These are phyloP conservation scores for Podospora pseudocomata DNA, from an alignment of 495 filamentous ascomycete species.

Conservation along the genomic window DNA sequence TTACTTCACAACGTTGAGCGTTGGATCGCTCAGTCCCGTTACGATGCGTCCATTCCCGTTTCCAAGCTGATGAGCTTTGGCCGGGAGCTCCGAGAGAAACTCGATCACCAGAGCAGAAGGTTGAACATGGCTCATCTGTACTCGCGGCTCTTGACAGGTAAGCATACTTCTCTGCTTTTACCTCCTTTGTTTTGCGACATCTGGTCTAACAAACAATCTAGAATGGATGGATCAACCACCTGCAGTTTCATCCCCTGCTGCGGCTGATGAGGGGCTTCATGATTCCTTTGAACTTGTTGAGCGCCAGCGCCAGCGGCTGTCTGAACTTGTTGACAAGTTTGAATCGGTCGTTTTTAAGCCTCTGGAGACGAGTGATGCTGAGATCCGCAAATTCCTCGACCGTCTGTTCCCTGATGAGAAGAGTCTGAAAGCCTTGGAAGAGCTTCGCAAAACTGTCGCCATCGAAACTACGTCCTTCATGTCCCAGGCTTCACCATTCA, in stretches of 20 bases:
- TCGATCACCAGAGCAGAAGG: conserved; percentile 49
- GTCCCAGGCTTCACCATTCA: conserved; percentile 29
- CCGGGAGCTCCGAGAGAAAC: conserved; percentile 38
- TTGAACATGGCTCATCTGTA: conserved; percentile 61
- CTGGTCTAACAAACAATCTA: neutral
- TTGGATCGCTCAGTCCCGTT: conserved; percentile 39
- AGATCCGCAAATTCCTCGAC: conserved; percentile 51
- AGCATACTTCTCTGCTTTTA: neutral
- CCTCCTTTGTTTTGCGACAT: neutral
- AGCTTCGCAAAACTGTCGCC: conserved; percentile 24
- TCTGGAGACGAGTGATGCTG: conserved; percentile 43
- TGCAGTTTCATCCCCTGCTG: conserved; percentile 18
- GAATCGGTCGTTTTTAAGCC: conserved; percentile 57
- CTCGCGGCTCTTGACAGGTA: conserved; percentile 52
- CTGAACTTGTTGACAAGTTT: conserved; percentile 51
- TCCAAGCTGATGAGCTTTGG: conserved; percentile 39
- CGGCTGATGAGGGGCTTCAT: conserved; percentile 20
- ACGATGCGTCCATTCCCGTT: conserved; percentile 35
- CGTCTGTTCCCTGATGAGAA: conserved; percentile 46
- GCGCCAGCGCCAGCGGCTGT: conserved; percentile 48
- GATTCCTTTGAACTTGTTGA: conserved; percentile 38
- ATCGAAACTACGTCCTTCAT: conserved; percentile 16
- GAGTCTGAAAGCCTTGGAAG: conserved; percentile 32
- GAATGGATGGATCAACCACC: conserved; percentile 54
- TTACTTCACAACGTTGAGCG: conserved; percentile 32